Evolutionary conservation across 345 rosid species (phyloP).

Genomic region (Eucalyptus urophylla): DNA sequence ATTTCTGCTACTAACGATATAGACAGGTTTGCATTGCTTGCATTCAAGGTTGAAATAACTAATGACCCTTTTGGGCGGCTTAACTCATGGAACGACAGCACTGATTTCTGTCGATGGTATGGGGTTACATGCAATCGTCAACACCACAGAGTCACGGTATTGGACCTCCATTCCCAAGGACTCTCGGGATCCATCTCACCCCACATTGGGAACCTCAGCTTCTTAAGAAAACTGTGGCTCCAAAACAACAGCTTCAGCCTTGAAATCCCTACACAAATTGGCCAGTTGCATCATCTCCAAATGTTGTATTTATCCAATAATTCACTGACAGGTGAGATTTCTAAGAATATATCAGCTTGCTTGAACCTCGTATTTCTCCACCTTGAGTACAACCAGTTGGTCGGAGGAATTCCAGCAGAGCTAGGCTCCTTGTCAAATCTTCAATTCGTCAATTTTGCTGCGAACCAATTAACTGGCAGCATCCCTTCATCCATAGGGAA

Average conservation of each 20-base stretch:
- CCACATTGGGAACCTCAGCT: not conserved
- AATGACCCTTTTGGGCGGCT: not conserved
- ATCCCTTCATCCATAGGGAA: not conserved
- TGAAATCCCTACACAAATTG: not conserved
- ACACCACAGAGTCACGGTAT: not conserved
- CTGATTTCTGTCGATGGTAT: not conserved
- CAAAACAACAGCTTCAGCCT: not conserved
- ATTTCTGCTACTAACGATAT: not conserved
- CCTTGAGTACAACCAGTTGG: not conserved
- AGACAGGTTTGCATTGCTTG: not conserved
- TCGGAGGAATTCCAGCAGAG: not conserved
- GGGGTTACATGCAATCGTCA: not conserved
- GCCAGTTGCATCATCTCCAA: not conserved
- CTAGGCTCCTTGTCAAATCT: not conserved
- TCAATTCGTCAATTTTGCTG: not conserved
- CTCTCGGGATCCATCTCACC: not conserved
- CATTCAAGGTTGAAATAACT: not conserved
- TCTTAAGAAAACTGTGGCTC: not conserved
- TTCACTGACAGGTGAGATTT: not conserved
- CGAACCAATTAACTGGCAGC: not conserved
- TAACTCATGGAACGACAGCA: not conserved
- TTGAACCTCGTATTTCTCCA: not conserved
- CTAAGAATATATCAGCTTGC: not conserved
- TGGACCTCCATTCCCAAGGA: not conserved
- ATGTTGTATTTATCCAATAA: not conserved